Base-by-base conservation (phyloP, 805 yeast genomes). In the Barnettozyma californica region DNA sequence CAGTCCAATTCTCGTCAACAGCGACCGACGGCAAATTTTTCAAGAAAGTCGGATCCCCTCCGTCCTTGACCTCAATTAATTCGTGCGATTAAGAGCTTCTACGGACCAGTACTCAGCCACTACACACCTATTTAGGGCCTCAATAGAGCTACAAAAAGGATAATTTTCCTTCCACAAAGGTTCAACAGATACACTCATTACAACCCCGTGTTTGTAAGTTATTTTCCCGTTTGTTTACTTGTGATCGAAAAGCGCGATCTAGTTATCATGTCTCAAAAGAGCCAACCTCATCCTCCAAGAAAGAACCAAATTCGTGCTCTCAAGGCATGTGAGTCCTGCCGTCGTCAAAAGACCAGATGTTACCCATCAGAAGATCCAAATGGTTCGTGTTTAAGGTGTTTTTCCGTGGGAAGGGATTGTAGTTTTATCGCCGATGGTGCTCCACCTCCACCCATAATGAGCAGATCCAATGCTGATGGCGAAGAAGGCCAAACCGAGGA, bases 321-420 rank as follows among this genome's bases (percentile, higher is more conserved):
- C 1, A 68, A 67, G 43, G 86, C 86, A 0, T 80, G 86, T 60
- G 73, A 72, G 7, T 58, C 69, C 8, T 80, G 86, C 57, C 68
- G 84, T 40, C 71, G 69, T 44, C 80, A 76, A 51, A 80, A 80
- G 66, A 76, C 88, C 1, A 65, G 85, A 49, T 84, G 90, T 54
- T 75, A 81, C 58, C 75, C 82, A 44, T 71, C 80, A 1, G 63
- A 64, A 8, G 55, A 60, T 11, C 69, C 76, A 1, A 62, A 67
- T 13, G 50, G 48, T 9, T 69, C 78, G 2, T 83, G 90, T 65
- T 63, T 82, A 19, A 65, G 88, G 20, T 84, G 90, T 58, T 64
- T 70, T 1, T 78, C 82, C 5, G 63, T 81, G 35, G 75, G 72
- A 6, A 64, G 70, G 27, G 65, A 61, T 20, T 84, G 90, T 29